Conservation (phyloP, 2,329 filamentous ascomycete species). For the Emmonsiellopsis sp. region DNA sequence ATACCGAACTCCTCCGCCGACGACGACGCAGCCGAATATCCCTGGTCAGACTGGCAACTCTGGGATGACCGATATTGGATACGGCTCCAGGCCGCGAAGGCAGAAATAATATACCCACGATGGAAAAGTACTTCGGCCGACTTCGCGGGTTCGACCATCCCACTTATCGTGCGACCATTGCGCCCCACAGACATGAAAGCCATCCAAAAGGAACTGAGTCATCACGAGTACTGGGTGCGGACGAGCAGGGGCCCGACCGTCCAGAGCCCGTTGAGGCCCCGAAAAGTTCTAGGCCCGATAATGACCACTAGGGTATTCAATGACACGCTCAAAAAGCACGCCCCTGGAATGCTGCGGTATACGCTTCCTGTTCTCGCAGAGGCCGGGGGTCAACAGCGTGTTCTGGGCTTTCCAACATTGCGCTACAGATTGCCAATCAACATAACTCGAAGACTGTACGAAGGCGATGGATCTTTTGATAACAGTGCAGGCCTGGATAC, state of each 20-base stretch:
- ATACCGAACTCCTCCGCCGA: slow-evolving; percentile 9
- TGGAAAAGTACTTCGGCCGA: background rate
- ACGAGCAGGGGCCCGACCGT: no score
- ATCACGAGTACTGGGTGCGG: background rate
- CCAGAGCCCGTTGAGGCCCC: no score
- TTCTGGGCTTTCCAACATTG: slow-evolving; percentile 11
- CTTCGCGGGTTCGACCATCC: background rate
- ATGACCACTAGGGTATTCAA: slow-evolving; percentile 8
- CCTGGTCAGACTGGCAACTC: slow-evolving; percentile 33
- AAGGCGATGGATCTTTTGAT: slow-evolving; percentile 1
- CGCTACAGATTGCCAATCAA: slow-evolving; percentile 12
- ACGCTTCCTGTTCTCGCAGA: slow-evolving; percentile 31
- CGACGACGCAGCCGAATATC: slow-evolving; percentile 3
- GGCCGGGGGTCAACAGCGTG: background rate
- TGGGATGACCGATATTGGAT: slow-evolving; percentile 52
- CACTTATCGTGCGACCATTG: slow-evolving; percentile 34
- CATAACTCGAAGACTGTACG: slow-evolving; percentile 20
- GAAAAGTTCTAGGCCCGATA: background rate
- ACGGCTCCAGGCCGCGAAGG: slow-evolving; percentile 27
- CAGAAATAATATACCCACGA: background rate
- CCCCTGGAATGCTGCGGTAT: slow-evolving; percentile 29
- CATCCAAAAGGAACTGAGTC: slow-evolving; percentile 5
- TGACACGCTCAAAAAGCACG: slow-evolving; percentile 17
- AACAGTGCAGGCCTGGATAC: no score
- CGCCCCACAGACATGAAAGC: slow-evolving; percentile 20